These are phyloP conservation scores for Exophiala sideris DNA, from an alignment of 2,329 filamentous ascomycete species.

Conservation along the genomic window DNA sequence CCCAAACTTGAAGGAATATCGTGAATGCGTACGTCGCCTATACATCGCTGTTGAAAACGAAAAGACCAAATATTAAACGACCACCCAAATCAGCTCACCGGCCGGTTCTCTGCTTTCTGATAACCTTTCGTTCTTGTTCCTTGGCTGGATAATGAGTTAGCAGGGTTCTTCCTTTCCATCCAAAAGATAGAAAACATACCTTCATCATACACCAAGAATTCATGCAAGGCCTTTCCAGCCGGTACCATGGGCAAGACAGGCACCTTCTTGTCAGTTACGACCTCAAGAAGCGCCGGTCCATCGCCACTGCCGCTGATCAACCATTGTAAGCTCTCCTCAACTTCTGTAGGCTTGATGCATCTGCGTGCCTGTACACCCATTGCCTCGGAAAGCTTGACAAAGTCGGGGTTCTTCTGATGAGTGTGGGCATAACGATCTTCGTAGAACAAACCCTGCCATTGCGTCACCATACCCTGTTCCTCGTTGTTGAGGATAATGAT, in stretches of 20 bases:
- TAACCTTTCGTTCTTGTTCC: slow-evolving; percentile 63
- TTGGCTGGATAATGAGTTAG: slow-evolving; percentile 50
- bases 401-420: slow-evolving; percentile 92
- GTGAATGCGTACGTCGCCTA: slow-evolving; percentile 15
- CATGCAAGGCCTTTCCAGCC: slow-evolving; percentile 78
- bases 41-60: slow-evolving; percentile 5
- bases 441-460: slow-evolving; percentile 98
- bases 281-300: slow-evolving; percentile 81
- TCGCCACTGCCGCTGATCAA: slow-evolving; percentile 69
- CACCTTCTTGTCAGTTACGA: slow-evolving; percentile 74
- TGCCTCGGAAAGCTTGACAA: slow-evolving; percentile 85
- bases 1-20: not conserved
- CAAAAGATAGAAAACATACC: slow-evolving; percentile 48
- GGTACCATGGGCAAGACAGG: slow-evolving; percentile 98
- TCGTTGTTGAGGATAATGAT: slow-evolving; percentile 94
- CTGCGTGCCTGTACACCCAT: slow-evolving; percentile 80
- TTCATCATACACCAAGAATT: slow-evolving; percentile 86
- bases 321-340: slow-evolving; percentile 78
- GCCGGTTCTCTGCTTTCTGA: slow-evolving; percentile 51
- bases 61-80: too few relatives aligned
- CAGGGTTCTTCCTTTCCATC: not conserved
- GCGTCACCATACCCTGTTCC: slow-evolving; percentile 97
- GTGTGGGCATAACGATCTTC: slow-evolving; percentile 89
- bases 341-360: slow-evolving; percentile 70
- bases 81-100: slow-evolving; percentile 1